Base-by-base conservation (phyloP, 129 eudicot species). In the Calendula officinalis region DNA sequence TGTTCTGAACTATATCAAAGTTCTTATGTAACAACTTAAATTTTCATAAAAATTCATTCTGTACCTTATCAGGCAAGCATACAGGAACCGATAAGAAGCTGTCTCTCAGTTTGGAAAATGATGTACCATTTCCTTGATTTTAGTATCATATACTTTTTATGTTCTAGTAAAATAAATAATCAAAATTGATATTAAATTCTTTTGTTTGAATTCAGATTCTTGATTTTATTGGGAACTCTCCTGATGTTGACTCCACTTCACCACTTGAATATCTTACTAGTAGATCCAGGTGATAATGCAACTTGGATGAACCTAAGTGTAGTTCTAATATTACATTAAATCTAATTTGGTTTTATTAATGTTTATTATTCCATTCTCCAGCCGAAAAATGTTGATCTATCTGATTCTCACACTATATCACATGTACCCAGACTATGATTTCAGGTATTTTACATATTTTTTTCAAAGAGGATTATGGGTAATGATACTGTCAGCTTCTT, bases 391-490 rank as follows among this genome's bases (percentile, higher is more conserved):
- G 76, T 70, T 87, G 91, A 83, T 85, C 62, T 91, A 87, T 79
- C 84, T 91, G 70, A 81, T 91, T 69, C 94, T 91, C 30, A 84
- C 94, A 8, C 83, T 91, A 70, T 72, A 70, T 72, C 96, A 91
- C 84, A 87, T 91, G 88, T 91, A 87, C 79, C 98, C 98, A 1
- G 98, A 91, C 73, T 85, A 82, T 56, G 96, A 22, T 22, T 22
- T 22, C 30, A 22, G 30, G 30, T 22, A 22, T n/a, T 55, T 7
- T 61, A 8, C 8, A 52, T 3, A 35, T 5, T 22, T 48, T 11
- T 11, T n/a, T n/a, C n/a, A 79, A 64, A 79, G 86, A 76, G 92
- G 94, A 60, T 91, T 91, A 91, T 87, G 98, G 98, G 98, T 85
- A 91, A 81, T 87, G 98, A 74, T 86, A 87, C 68, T 76, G 90